Evolutionary conservation across 805 yeast genomes (phyloP).

Genomic region (Suhomyces kilbournensis): DNA sequence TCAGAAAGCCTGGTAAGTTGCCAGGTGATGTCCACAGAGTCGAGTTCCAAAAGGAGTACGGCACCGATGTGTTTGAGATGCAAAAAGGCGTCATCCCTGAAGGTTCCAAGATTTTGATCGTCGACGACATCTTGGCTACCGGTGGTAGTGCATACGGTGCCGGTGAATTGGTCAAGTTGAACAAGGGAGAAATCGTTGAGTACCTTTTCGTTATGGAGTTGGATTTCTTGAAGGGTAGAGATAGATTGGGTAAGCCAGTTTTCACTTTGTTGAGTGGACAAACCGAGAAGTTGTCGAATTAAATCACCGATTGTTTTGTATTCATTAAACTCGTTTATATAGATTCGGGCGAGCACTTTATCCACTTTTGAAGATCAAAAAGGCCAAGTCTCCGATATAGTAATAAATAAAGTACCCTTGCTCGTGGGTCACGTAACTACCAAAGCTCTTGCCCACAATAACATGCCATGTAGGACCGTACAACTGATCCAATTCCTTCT

Average conservation of each 20-base stretch:
- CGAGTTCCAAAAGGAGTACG: slow-evolving; percentile 86
- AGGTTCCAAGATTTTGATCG: slow-evolving; percentile 79
- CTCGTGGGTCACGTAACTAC: slow-evolving; percentile 77
- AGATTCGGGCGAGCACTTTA: slow-evolving; percentile 17
- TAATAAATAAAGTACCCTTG: slow-evolving; percentile 69
- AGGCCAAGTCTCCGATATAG: slow-evolving; percentile 66
- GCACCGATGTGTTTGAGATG: slow-evolving; percentile 83
- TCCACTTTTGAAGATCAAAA: slow-evolving; percentile 67
- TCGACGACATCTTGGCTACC: slow-evolving; percentile 96
- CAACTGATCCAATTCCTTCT: slow-evolving; percentile 61
- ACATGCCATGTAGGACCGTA: slow-evolving; percentile 80
- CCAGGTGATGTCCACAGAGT: slow-evolving; percentile 82
- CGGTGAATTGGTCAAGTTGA: slow-evolving; percentile 68
- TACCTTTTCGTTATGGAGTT: slow-evolving; percentile 90
- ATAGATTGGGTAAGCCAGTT: slow-evolving; percentile 79
- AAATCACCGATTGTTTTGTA: neutral
- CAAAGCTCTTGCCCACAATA: slow-evolving; percentile 75
- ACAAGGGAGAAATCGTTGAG: slow-evolving; percentile 72
- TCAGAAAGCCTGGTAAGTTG: slow-evolving; percentile 91
- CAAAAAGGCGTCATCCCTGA: slow-evolving; percentile 77
- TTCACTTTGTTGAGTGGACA: slow-evolving; percentile 88
- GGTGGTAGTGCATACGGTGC: slow-evolving; percentile 97
- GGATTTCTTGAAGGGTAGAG: slow-evolving; percentile 92
- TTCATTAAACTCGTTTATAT: slow-evolving; percentile 1
- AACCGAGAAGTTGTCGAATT: slow-evolving; percentile 42